A percentile compares a stretch with the other conserved stretches of the same genome.
Evolutionary conservation across 2,329 filamentous ascomycete genomes (phyloP).

Genomic region (Pleurostoma richardsiae): DNA sequence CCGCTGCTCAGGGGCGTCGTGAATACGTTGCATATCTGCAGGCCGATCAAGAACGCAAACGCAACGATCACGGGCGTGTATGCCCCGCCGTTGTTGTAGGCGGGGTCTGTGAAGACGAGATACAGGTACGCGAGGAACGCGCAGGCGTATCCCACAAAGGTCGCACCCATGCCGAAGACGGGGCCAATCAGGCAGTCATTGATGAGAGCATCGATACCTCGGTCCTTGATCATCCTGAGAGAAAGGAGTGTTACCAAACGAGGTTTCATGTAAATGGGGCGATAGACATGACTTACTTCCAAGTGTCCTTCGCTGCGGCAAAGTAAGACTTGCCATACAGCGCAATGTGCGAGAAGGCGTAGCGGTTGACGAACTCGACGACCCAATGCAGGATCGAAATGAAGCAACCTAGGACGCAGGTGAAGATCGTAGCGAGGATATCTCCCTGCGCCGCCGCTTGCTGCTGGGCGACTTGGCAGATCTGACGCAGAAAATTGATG

Average conservation of each 20-base stretch:
- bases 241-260: not conserved
- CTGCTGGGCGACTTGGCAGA: conserved; percentile 72
- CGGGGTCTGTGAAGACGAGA: conserved; percentile 72
- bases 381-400: conserved; percentile 79
- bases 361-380: conserved; percentile 83
- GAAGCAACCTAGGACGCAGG: conserved; percentile 73
- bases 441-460: conserved; percentile 63
- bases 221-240: conserved; percentile 76
- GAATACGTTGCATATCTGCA: conserved; percentile 87
- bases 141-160: conserved; percentile 80
- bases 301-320: conserved; percentile 81
- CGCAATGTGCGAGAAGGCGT: conserved; percentile 89
- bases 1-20: conserved; percentile 83
- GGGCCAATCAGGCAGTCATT: conserved; percentile 82
- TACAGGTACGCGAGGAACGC: conserved; percentile 84
- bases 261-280: not conserved
- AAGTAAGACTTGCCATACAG: conserved; percentile 89
- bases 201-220: conserved; percentile 83
- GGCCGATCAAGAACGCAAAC: conserved; percentile 81
- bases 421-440: conserved; percentile 58
- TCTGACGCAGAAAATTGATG: conserved; percentile 77
- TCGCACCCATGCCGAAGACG: conserved; percentile 69
- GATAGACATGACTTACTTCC: conserved; percentile 48
- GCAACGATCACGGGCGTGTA: conserved; percentile 78
- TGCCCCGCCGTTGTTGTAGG: conserved; percentile 63